Percentiles rank a stretch among this genome's conserved stretches.
phyloP scores from a whole-genome alignment of 306 rosid genomes.

The Glycyrrhiza uralensis region DNA sequence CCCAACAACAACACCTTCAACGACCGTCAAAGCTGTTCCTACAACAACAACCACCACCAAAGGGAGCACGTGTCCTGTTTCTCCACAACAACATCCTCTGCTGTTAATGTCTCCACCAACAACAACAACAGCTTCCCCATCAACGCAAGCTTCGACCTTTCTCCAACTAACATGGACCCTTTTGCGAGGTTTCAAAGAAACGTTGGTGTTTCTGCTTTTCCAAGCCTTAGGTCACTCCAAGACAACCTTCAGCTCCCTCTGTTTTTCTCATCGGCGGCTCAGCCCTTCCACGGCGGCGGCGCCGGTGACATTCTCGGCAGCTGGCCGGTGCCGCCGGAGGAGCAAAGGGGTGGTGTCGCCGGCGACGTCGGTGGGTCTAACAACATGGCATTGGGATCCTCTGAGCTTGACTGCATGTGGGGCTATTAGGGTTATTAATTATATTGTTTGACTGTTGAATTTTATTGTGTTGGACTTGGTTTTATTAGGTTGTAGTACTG shows the following conservation, averaged over 20 bases:
- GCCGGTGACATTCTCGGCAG: slow-evolving; percentile 22
- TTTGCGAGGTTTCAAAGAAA: slow-evolving; percentile 41
- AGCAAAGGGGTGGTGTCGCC: slow-evolving; percentile 22
- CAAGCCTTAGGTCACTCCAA: slow-evolving; percentile 76
- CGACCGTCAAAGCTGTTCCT: slow-evolving; percentile 57
- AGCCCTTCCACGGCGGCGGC: slow-evolving; percentile 8
- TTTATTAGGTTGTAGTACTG: too few relatives aligned
- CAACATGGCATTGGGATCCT: slow-evolving; percentile 29
- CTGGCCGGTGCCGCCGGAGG: slow-evolving; percentile 46
- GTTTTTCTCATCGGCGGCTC: slow-evolving; percentile 36
- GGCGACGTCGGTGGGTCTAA: slow-evolving; percentile 23
- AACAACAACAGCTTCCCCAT: slow-evolving; percentile 17
- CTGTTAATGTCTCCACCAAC: slow-evolving; percentile 14
- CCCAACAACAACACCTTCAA: slow-evolving; percentile 4
- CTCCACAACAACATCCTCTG: slow-evolving; percentile 67
- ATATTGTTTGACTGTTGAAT: neutral
- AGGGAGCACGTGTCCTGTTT: slow-evolving; percentile 99
- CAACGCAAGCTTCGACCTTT: slow-evolving; percentile 32
- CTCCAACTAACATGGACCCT: slow-evolving; percentile 31
- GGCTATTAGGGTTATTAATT: slow-evolving; percentile 39
- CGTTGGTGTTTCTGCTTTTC: slow-evolving; percentile 67
- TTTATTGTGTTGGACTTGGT: neutral
- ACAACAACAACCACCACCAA: slow-evolving; percentile 38
- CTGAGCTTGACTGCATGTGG: slow-evolving; percentile 93
- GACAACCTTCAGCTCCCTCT: slow-evolving; percentile 81